Evolutionary conservation across 441 rosid genomes (phyloP).

Genomic region (Viola pubescens): DNA sequence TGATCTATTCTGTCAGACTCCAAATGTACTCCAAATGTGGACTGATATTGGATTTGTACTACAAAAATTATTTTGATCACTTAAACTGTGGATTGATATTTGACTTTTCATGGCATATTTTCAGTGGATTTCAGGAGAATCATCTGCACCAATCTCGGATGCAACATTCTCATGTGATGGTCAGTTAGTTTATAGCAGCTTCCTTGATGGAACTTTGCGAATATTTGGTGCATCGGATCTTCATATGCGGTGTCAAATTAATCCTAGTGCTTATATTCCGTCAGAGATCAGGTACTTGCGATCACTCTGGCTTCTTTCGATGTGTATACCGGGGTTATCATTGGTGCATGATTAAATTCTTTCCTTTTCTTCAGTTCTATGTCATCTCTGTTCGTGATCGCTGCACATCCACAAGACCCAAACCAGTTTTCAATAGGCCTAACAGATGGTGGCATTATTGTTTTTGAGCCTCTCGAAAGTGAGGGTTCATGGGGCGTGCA

Average conservation of each 20-base stretch:
- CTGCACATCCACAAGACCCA: conserved; percentile 64
- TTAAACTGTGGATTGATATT: no score
- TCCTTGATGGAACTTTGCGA: conserved; percentile 39
- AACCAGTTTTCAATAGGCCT: conserved; percentile 70
- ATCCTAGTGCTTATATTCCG: conserved; percentile 41
- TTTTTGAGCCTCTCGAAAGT: conserved; percentile 58
- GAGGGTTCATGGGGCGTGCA: conserved; percentile 51
- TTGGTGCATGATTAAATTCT: background rate
- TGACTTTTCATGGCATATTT: background rate
- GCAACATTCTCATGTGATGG: conserved; percentile 59
- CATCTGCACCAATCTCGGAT: conserved; percentile 33
- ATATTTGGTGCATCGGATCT: conserved; percentile 35
- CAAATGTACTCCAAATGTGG: background rate
- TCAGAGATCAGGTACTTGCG: conserved; percentile 33
- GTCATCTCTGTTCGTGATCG: conserved; percentile 45
- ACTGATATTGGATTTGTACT: background rate
- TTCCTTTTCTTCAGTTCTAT: conserved; percentile 34
- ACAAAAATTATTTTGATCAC: background rate
- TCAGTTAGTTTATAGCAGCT: conserved; percentile 43
- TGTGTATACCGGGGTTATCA: background rate
- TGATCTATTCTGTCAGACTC: background rate
- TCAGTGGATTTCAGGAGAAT: conserved; percentile 40
- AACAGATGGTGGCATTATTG: conserved; percentile 45
- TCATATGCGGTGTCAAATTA: conserved; percentile 35
- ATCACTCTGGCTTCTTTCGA: background rate